A percentile compares a stretch with the other conserved stretches of the same genome.
phyloP scores from a whole-genome alignment of 441 rosid species.

The Sinapis alba region DNA sequence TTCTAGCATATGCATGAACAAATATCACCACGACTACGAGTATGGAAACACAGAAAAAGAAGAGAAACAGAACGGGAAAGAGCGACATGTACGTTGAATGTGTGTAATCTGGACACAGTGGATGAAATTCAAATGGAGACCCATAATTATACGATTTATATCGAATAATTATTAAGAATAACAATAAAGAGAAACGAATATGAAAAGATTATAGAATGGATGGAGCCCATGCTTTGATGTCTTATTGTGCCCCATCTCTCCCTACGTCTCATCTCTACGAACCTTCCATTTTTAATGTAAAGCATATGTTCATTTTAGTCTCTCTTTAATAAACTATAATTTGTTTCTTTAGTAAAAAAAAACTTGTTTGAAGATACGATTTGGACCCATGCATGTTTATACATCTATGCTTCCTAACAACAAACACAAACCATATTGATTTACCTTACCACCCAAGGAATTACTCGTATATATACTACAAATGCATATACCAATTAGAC shows the following conservation, averaged over 20 bases:
- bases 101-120: conserved; percentile 25
- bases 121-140: conserved; percentile 28
- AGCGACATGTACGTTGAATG: conserved; percentile 32
- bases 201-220: conserved; percentile 15
- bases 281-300: conserved; percentile 37
- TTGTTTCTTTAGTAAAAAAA: not conserved
- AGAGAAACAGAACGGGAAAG: not conserved
- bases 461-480: too few relatives aligned
- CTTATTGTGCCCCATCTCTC: conserved; percentile 36
- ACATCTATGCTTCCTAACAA: conserved; percentile 35
- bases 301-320: conserved; percentile 14
- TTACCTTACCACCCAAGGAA: not conserved
- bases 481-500: not conserved
- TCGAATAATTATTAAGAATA: not conserved
- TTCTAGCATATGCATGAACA: conserved; percentile 21
- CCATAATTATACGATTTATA: conserved; percentile 21
- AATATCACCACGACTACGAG: not conserved
- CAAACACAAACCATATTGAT: conserved; percentile 26
- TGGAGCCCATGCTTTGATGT: conserved; percentile 39
- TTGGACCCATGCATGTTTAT: conserved; percentile 38
- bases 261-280: conserved; percentile 13
- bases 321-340: not conserved
- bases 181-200: conserved; percentile 11
- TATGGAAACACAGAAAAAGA: not conserved
- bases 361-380: conserved; percentile 20